Percentiles rank a stretch among this genome's conserved stretches.
phyloP scores from a whole-genome alignment of 192 early-diverging fungal genomes.

The Coemansia sp. region DNA sequence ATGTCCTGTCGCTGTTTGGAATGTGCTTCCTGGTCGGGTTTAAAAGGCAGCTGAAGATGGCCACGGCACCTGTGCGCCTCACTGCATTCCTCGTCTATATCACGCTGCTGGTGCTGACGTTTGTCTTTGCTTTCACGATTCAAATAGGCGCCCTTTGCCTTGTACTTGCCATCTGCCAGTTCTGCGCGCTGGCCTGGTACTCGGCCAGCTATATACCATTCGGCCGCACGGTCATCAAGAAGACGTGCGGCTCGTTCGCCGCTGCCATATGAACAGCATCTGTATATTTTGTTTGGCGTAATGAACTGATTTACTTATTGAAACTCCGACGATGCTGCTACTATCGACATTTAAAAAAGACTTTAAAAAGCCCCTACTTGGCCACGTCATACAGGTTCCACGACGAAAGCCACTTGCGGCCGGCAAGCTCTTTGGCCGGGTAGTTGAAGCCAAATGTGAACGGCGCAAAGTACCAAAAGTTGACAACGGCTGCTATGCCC shows the following conservation, averaged over 20 bases:
- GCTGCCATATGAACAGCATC: slow-evolving; percentile 12
- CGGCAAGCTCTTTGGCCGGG: slow-evolving; percentile 60
- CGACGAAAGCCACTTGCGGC: slow-evolving; percentile 69
- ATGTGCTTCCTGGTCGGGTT: slow-evolving; percentile 92
- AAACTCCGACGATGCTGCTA: not conserved
- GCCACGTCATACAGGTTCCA: slow-evolving; percentile 74
- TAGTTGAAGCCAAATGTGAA: slow-evolving; percentile 84
- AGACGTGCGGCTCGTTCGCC: slow-evolving; percentile 59
- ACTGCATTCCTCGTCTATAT: slow-evolving; percentile 77
- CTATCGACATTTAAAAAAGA: not conserved
- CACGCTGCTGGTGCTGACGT: slow-evolving; percentile 66
- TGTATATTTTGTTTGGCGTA: slow-evolving; percentile 1
- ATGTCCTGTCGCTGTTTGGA: slow-evolving; percentile 81
- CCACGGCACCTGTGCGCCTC: slow-evolving; percentile 75
- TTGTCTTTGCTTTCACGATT: slow-evolving; percentile 76
- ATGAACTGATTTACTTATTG: not conserved
- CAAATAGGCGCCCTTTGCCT: slow-evolving; percentile 70
- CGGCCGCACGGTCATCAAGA: slow-evolving; percentile 69
- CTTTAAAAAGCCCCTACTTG: not conserved
- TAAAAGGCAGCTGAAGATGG: slow-evolving; percentile 84
- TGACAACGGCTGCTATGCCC: slow-evolving; percentile 47
- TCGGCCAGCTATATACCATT: slow-evolving; percentile 93
- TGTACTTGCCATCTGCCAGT: slow-evolving; percentile 85
- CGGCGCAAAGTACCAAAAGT: slow-evolving; percentile 79
- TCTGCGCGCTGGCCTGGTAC: slow-evolving; percentile 88